Base-by-base conservation (phyloP, 2,329 filamentous ascomycete species). In the Cladosporium sp. region DNA sequence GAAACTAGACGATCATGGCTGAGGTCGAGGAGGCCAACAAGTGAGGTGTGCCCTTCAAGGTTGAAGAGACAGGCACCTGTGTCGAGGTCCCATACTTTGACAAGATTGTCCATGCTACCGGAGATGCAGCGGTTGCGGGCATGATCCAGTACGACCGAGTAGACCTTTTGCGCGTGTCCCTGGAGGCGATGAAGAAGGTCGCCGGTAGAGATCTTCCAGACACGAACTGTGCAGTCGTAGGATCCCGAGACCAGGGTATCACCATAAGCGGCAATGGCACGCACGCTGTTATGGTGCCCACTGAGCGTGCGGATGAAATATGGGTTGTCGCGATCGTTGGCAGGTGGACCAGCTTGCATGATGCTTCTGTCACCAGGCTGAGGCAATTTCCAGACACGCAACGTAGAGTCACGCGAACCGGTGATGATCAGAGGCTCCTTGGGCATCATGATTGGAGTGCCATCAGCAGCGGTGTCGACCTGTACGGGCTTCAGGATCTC, bases 171-270 rank as follows among this genome's bases (percentile, higher is more conserved):
- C 0, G 87, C 86, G 76, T 99, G 95, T 0, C 95, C 95, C 67
- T 90, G 88, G 5, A 99, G 83, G 14, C 92, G 88, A 74, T 97
- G 92, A 3, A 95, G 77, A 8, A 90, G 87, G 74, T 98, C 93
- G 58, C 95, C 95, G 0, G 93, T 99, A 64, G 93, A 98, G 70
- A 99, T 97, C 72, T 91, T 93, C 95, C 95, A 99, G 1, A 99
- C 94, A 40, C 94, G 88, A 5, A 99, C 95, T 0, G 91, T 95
- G 77, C 88, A 94, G 76, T 99, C 95, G 77, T 99, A 99, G 71
- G 94, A 98, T 26, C 95, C 95, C 72, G 93, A 97, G 31, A 99
- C 92, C n/a, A 99, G 84, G 0, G 92, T 97, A 75, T 99, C 95
- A 5, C 91, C 93, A 72, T 98, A 88, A 7, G 95, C 95, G 55